A percentile compares a stretch with the other conserved stretches of the same genome.
Conservation (phyloP, 768 basidiomycete species). For the Amanita pallidorosea region DNA sequence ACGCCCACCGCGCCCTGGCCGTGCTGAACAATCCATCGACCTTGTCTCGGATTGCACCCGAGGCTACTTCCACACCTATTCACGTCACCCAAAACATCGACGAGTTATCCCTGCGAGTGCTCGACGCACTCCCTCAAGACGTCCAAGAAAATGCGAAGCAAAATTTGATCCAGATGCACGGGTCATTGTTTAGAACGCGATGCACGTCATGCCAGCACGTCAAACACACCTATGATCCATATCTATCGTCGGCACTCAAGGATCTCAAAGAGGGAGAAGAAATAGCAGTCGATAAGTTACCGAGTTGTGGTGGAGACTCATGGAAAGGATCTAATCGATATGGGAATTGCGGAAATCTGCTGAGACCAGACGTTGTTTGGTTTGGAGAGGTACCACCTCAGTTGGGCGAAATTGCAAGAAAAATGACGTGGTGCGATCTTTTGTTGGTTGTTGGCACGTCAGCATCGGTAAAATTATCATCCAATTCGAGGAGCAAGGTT, state of each 20-base stretch:
- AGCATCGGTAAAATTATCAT: conserved; percentile 26
- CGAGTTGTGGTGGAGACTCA: conserved; percentile 10
- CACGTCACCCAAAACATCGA: conserved; percentile 55
- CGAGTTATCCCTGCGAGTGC: conserved; percentile 26
- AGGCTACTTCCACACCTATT: conserved; percentile 30
- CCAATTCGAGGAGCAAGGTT: background rate
- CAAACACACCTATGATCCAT: conserved; percentile 29
- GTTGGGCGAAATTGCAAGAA: conserved; percentile 25
- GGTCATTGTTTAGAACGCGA: conserved; percentile 39
- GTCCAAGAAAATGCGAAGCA: conserved; percentile 10
- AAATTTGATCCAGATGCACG: conserved; percentile 52
- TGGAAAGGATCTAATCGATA: conserved; percentile 18
- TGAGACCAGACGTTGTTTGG: conserved; percentile 48
- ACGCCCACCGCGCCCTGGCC: conserved; percentile 44
- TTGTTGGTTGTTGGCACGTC: conserved; percentile 47
- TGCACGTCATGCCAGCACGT: conserved; percentile 35
- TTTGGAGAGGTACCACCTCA: conserved; percentile 37
- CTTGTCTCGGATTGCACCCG: conserved; percentile 27
- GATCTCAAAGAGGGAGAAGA: conserved; percentile 21
- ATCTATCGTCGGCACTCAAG: conserved; percentile 34
- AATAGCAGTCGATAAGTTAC: conserved; percentile 28
- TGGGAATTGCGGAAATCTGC: conserved; percentile 28
- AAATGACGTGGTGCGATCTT: conserved; percentile 30
- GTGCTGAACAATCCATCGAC: conserved; percentile 27
- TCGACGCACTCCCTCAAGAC: conserved; percentile 21